Evolutionary conservation across 257 asterid genomes (phyloP).

Genomic region (Scutellaria barbata): DNA sequence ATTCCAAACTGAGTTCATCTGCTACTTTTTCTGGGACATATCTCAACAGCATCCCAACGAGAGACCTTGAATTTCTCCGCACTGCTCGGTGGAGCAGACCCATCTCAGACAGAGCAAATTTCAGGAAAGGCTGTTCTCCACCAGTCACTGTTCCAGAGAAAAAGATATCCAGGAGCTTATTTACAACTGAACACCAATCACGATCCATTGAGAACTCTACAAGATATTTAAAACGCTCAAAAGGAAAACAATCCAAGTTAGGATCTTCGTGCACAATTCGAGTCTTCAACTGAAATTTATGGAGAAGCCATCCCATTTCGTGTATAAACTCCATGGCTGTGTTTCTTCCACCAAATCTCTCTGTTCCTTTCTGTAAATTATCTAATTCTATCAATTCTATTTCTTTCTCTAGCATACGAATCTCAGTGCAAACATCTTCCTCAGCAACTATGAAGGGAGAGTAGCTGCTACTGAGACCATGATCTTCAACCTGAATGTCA

Average conservation of each 20-base stretch:
- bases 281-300: slow-evolving; percentile 52
- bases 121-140: slow-evolving; percentile 55
- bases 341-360: slow-evolving; percentile 43
- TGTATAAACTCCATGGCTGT: slow-evolving; percentile 68
- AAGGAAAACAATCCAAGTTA: slow-evolving; percentile 45
- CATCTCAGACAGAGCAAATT: slow-evolving; percentile 58
- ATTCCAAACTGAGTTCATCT: slow-evolving; percentile 57
- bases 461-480: slow-evolving; percentile 70
- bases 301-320: slow-evolving; percentile 87
- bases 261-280: slow-evolving; percentile 48
- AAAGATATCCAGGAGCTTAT: slow-evolving; percentile 60
- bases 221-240: slow-evolving; percentile 65
- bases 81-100: slow-evolving; percentile 79
- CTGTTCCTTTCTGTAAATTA: slow-evolving; percentile 39
- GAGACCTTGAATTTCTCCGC: slow-evolving; percentile 68
- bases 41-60: slow-evolving; percentile 67
- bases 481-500: slow-evolving; percentile 61
- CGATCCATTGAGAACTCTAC: slow-evolving; percentile 67
- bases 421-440: slow-evolving; percentile 70
- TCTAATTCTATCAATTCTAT: slow-evolving; percentile 51
- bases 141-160: slow-evolving; percentile 60
- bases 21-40: slow-evolving; percentile 58
- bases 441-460: slow-evolving; percentile 76
- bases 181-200: slow-evolving; percentile 75
- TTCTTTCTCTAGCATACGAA: slow-evolving; percentile 70